phyloP scores from a whole-genome alignment of 1,284 basidiomycete species.

The Ceratobasidium sp. region DNA sequence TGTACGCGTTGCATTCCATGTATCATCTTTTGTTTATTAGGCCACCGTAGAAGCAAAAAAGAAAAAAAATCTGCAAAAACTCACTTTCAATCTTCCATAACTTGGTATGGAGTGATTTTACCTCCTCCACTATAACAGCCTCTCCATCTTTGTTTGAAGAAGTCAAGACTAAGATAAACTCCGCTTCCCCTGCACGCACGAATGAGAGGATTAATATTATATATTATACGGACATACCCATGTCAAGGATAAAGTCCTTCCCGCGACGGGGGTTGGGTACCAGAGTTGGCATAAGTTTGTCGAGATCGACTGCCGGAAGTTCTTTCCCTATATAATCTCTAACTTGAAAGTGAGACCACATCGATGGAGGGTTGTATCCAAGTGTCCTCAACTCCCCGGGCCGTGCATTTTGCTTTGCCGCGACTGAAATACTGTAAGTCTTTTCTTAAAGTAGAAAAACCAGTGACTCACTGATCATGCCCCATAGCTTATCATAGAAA shows the following conservation, averaged over 20 bases:
- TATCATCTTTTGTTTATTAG: constrained; percentile 14
- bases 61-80: not conserved
- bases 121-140: constrained; percentile 5
- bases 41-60: too few relatives aligned
- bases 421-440: constrained; percentile 9
- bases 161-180: constrained; percentile 8
- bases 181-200: constrained; percentile 20
- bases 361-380: constrained; percentile 21
- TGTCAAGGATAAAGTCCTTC: constrained; percentile 14
- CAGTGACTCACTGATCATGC: constrained; percentile 17
- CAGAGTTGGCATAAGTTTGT: constrained; percentile 15
- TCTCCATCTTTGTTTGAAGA: constrained; percentile 26
- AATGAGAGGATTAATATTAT: not conserved
- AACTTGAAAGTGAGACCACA: constrained; percentile 38
- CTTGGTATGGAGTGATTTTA: constrained; percentile 25
- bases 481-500: constrained; percentile 39
- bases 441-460: not conserved
- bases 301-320: constrained; percentile 17
- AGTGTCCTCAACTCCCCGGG: constrained; percentile 10
- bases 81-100: constrained; percentile 38
- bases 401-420: constrained; percentile 34
- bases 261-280: constrained; percentile 15
- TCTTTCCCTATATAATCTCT: constrained; percentile 33
- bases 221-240: constrained; percentile 10
- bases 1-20: constrained; percentile 26